These are phyloP conservation scores for Malassezia slooffiae DNA, from an alignment of 1,284 basidiomycete species.

Conservation along the genomic window DNA sequence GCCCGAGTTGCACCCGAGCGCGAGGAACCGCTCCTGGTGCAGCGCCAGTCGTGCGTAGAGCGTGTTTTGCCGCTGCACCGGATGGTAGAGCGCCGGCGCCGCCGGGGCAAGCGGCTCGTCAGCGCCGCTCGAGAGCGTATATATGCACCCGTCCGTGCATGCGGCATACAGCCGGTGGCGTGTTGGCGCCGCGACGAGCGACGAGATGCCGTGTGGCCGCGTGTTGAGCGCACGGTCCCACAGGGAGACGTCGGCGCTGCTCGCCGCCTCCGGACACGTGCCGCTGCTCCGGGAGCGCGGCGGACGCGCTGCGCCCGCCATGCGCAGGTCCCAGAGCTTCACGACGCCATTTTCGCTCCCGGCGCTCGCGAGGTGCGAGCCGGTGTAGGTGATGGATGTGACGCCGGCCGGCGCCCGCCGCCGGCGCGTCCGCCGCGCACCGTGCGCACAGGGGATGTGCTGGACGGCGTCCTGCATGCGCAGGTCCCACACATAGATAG, in stretches of 20 bases:
- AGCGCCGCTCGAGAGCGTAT: conserved; percentile 1
- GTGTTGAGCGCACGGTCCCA: conserved; percentile 10
- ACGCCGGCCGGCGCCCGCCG: conserved; percentile 17
- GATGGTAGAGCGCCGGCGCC: conserved; percentile 19
- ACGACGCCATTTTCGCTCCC: conserved; percentile 34
- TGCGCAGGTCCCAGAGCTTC: conserved; percentile 41
- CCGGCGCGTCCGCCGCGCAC: conserved; percentile 6
- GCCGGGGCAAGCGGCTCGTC: neutral
- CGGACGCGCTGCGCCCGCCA: neutral
- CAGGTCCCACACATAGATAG: conserved; percentile 36
- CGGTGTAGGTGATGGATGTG: conserved; percentile 29
- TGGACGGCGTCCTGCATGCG: conserved; percentile 21
- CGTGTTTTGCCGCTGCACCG: conserved; percentile 34
- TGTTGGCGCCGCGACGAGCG: conserved; percentile 21
- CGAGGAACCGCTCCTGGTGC: conserved; percentile 33
- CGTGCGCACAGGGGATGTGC: conserved; percentile 32
- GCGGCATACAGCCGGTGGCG: conserved; percentile 23
- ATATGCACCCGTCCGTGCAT: conserved; percentile 32
- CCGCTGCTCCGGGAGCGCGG: no score
- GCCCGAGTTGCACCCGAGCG: conserved; percentile 39
- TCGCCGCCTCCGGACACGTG: neutral
- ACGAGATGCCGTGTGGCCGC: conserved; percentile 37
- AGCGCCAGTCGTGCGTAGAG: conserved; percentile 39
- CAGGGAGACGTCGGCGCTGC: conserved; percentile 20
- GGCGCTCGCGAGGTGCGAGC: conserved; percentile 24